A percentile compares a stretch with the other conserved stretches of the same genome.
Evolutionary conservation across 768 basidiomycete species (phyloP).

Genomic region (Exidia glandulosa): DNA sequence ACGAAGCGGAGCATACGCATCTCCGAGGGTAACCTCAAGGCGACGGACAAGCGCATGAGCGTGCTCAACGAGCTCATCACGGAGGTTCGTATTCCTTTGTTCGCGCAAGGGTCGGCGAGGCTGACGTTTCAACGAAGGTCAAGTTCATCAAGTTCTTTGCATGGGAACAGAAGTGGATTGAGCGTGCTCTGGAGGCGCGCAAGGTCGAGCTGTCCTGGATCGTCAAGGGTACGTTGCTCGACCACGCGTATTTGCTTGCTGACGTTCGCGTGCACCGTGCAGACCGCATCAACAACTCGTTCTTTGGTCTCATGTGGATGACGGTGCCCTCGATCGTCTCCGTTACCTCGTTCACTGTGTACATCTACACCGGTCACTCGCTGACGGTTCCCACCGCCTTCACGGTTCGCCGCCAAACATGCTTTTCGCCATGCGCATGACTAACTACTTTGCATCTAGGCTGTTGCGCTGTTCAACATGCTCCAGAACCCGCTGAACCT

Average conservation of each 20-base stretch:
- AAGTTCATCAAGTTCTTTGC: slow-evolving; percentile 35
- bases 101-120: neutral
- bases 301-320: slow-evolving; percentile 22
- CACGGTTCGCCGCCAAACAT: slow-evolving; percentile 13
- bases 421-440: neutral
- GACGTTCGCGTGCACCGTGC: slow-evolving; percentile 3
- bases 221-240: slow-evolving; percentile 12
- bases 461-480: slow-evolving; percentile 6
- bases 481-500: slow-evolving; percentile 5
- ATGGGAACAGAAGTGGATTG: slow-evolving; percentile 34
- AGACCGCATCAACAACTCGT: slow-evolving; percentile 15
- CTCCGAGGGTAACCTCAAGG: slow-evolving; percentile 20
- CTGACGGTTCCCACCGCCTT: slow-evolving; percentile 30
- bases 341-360: slow-evolving; percentile 22
- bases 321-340: slow-evolving; percentile 24
- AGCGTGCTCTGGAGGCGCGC: slow-evolving; percentile 22
- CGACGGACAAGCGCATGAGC: slow-evolving; percentile 33
- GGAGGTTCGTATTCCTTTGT: neutral
- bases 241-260: neutral
- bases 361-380: slow-evolving; percentile 20
- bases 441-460: neutral
- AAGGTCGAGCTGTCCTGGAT: slow-evolving; percentile 21
- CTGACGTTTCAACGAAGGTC: neutral
- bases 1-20: slow-evolving; percentile 28
- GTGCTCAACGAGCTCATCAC: slow-evolving; percentile 34